A percentile compares a stretch with the other conserved stretches of the same genome.
Evolutionary conservation across 148 eudicot species (phyloP).

Genomic region (Arbutus unedo): DNA sequence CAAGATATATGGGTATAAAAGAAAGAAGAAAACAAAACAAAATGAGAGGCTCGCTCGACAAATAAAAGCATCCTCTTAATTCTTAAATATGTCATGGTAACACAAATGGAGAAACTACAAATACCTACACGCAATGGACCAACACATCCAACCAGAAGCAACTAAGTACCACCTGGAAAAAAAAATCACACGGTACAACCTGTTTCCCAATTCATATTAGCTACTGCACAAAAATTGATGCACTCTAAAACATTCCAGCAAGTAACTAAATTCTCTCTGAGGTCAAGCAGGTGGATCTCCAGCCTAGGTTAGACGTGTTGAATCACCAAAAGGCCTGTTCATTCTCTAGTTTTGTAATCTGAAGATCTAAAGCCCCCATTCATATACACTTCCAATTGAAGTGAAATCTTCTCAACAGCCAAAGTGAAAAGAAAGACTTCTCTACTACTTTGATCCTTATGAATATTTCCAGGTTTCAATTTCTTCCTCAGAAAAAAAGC

Average conservation of each 20-base stretch:
- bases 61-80: not conserved
- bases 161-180: not conserved
- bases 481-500: not conserved
- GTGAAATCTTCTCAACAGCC: not conserved
- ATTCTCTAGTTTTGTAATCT: not conserved
- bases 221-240: not conserved
- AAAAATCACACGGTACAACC: constrained; percentile 6
- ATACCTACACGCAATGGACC: not conserved
- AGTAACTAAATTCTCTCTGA: not conserved
- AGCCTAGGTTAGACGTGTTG: not conserved
- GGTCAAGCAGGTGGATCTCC: not conserved
- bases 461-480: not conserved
- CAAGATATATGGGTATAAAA: not conserved
- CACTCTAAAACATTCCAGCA: not conserved
- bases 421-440: not conserved
- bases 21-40: not conserved
- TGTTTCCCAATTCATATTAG: not conserved
- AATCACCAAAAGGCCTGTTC: not conserved
- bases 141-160: not conserved
- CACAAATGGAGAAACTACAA: not conserved
- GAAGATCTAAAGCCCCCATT: not conserved
- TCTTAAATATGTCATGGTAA: not conserved
- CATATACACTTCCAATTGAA: not conserved
- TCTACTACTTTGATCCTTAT: not conserved
- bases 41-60: not conserved